Evolutionary conservation across 768 basidiomycete genomes (phyloP), one percentile per base, ranked within the genome.

Genomic region (Lepiota venenata): DNA sequence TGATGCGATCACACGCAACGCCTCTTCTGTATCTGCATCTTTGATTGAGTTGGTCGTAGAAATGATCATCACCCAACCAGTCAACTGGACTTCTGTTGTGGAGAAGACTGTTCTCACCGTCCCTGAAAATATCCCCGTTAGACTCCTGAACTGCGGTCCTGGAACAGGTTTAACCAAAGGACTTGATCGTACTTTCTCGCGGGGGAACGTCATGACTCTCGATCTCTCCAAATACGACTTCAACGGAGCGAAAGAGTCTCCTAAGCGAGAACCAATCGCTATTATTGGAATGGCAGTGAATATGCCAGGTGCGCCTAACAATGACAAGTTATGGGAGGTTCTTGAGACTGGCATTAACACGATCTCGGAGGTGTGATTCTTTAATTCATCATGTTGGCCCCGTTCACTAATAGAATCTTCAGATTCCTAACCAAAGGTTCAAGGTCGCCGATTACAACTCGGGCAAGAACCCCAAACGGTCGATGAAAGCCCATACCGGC

Each of bases 261-360:
- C 50, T 47, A 62, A 63, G 38, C 60, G 63, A 27, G 64, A 81
- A 43, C 77, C 82, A 2, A 80, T 90, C 45, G 88, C 88, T 0
- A 80, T 89, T 52, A 71, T 88, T 45, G 88, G 88, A 8, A 87
- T 88, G 85, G 82, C 85, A 1, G 73, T 82, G 39, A 79, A 75
- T 46, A 69, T 78, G 70, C 78, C 78, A n/a, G 81, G 84, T 2
- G 84, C 85, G 2, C 58, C 68, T 1, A 72, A 75, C 60, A 58
- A 68, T 2, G 64, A 68, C 6, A 66, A 75, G 50, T 69, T 90
- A 2, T 88, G 88, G 88, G 67, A 78, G 10, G 18, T 87, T 5
- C 74, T 89, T 1, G 71, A 79, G 60, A 62, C 74, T 40, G 84
- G 85, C 14, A 62, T 74, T 32, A 82, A 80, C 63, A 87, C 82